These are phyloP conservation scores for Lactuca sativa DNA, from an alignment of 129 eudicot species.

Conservation along the genomic window DNA sequence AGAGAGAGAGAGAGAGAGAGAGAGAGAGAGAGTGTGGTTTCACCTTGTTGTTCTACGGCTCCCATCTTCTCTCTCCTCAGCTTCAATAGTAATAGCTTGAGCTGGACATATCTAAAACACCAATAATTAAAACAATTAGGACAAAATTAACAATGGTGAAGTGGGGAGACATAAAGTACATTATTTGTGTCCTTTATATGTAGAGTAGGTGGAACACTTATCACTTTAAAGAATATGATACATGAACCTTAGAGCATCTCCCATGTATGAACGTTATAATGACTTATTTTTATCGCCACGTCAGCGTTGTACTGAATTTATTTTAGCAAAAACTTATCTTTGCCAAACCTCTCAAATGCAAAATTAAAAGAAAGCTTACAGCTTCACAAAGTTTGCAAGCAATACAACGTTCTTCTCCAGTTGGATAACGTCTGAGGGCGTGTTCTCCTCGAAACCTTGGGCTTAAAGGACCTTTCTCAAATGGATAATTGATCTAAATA, in stretches of 20 bases:
- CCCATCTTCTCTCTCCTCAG: conserved; percentile 99
- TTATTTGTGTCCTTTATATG: not conserved
- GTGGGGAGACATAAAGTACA: not conserved
- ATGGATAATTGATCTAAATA: conserved; percentile 91
- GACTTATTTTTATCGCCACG: no score
- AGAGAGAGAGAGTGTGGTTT: conserved; percentile 1
- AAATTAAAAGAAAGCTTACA: conserved; percentile 47
- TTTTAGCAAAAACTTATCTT: no score
- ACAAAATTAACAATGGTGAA: not conserved
- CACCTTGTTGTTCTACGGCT: conserved; percentile 98
- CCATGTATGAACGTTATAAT: no score
- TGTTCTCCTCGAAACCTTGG: conserved; percentile 99
- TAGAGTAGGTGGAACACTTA: not conserved
- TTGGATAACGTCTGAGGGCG: conserved; percentile 93
- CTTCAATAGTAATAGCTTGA: conserved; percentile 98
- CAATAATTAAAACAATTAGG: not conserved
- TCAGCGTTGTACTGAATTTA: no score
- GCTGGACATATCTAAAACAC: conserved; percentile 88
- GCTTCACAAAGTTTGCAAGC: conserved; percentile 99
- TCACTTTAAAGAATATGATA: not conserved
- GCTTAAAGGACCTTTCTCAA: conserved; percentile 99
- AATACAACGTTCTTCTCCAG: conserved; percentile 99
- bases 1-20: conserved; percentile 11
- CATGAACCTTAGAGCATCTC: conserved; percentile 3
- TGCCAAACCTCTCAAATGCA: not conserved